These are phyloP conservation scores for Lathyrus aphaca DNA, from an alignment of 306 rosid species.

Conservation along the genomic window DNA sequence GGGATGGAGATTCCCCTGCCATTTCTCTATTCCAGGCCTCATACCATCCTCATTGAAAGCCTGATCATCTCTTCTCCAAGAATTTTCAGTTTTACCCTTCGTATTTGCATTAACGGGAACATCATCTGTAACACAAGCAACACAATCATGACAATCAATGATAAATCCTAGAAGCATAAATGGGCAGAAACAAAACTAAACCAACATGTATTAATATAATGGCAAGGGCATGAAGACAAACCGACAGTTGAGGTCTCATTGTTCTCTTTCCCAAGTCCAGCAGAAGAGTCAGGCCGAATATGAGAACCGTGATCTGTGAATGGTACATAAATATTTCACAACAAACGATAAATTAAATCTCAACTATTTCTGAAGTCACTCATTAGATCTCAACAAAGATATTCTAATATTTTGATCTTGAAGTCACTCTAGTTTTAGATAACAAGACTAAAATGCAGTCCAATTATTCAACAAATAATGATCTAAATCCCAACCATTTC, in stretches of 20 bases:
- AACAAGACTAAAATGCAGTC: slow-evolving; percentile 18
- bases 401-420: slow-evolving; percentile 24
- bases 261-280: slow-evolving; percentile 55
- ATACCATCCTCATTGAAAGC: slow-evolving; percentile 63
- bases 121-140: slow-evolving; percentile 58
- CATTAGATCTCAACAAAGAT: slow-evolving; percentile 12
- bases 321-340: slow-evolving; percentile 28
- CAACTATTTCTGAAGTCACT: not conserved
- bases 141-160: slow-evolving; percentile 7
- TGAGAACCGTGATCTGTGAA: slow-evolving; percentile 61
- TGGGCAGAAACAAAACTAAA: slow-evolving; percentile 30
- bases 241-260: slow-evolving; percentile 54
- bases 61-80: slow-evolving; percentile 71
- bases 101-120: slow-evolving; percentile 49
- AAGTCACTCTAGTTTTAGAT: slow-evolving; percentile 16
- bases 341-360: not conserved
- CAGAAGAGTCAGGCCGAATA: slow-evolving; percentile 64
- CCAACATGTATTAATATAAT: slow-evolving; percentile 3
- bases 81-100: slow-evolving; percentile 49
- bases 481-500: not conserved
- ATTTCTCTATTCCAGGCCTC: slow-evolving; percentile 64
- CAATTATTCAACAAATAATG: slow-evolving; percentile 24
- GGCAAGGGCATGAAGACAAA: slow-evolving; percentile 44
- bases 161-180: slow-evolving; percentile 34
- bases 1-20: slow-evolving; percentile 81